These are phyloP conservation scores for Penicillium steckii DNA, from an alignment of 495 filamentous ascomycete species.

Conservation along the genomic window DNA sequence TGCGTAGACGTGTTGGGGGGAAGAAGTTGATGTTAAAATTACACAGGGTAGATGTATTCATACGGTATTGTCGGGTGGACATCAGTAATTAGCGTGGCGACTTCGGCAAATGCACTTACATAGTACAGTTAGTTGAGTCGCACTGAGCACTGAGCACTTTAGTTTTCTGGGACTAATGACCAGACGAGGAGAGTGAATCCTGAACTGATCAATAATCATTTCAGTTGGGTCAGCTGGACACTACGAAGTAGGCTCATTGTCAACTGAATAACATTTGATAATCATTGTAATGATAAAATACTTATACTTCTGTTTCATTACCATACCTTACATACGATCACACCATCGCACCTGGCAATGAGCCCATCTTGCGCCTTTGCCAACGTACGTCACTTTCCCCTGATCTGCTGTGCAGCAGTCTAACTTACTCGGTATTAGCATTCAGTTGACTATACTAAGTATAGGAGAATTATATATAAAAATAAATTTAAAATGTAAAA, in stretches of 20 bases:
- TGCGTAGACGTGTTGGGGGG: neutral
- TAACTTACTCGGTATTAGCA: too few species aligned
- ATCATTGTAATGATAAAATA: too few species aligned
- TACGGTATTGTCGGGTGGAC: neutral
- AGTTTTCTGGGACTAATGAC: neutral
- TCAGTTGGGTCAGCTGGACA: too few species aligned
- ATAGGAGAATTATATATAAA: too few species aligned
- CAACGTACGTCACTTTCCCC: slow-evolving; percentile 30
- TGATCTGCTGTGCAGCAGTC: slow-evolving; percentile 29
- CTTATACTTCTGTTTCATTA: too few species aligned
- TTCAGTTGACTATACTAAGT: too few species aligned
- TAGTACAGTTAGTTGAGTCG: too few species aligned
- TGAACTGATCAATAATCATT: neutral
- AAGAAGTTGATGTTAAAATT: neutral
- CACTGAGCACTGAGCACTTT: neutral
- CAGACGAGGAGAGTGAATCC: neutral
- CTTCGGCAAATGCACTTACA: too few species aligned
- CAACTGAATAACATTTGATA: too few species aligned
- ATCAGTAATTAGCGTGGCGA: neutral
- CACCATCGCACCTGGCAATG: slow-evolving; percentile 43
- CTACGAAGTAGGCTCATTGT: too few species aligned
- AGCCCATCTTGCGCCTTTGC: slow-evolving; percentile 29
- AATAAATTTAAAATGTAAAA: too few species aligned
- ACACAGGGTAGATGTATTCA: neutral
- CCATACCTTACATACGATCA: slow-evolving; percentile 25